Conservation (phyloP, 2,329 filamentous ascomycete genomes). For the Epichloe elymi region DNA sequence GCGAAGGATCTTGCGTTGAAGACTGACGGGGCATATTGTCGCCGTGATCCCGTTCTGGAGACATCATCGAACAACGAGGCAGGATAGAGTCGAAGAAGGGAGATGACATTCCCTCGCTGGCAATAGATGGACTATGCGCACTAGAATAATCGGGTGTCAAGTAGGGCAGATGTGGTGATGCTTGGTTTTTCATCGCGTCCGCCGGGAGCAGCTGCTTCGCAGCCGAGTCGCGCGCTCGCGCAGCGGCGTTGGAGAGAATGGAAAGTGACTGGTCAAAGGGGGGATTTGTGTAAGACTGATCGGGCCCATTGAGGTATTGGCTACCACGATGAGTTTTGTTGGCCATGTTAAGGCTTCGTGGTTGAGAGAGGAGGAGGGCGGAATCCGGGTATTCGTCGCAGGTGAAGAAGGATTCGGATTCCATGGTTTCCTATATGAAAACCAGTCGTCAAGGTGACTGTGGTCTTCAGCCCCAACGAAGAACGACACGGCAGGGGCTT, state of each 20-base stretch:
- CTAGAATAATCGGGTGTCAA: conserved; percentile 2
- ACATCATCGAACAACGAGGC: not conserved
- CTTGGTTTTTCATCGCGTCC: not conserved
- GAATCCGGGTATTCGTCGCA: not conserved
- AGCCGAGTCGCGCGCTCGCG: not conserved
- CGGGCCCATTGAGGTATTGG: not conserved
- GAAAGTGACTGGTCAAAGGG: not conserved
- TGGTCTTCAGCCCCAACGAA: not conserved
- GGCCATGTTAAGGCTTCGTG: too few species aligned
- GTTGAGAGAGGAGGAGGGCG: not conserved
- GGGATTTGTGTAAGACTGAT: not conserved
- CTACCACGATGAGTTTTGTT: not conserved
- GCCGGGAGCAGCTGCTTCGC: not conserved
- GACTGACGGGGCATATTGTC: not conserved
- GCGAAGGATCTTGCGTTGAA: not conserved
- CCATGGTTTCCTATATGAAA: not conserved
- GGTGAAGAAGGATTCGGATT: not conserved
- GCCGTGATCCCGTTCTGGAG: not conserved
- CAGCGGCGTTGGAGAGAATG: not conserved
- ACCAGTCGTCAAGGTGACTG: not conserved
- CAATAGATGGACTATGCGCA: conserved; percentile 5
- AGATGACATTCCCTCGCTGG: conserved; percentile 3
- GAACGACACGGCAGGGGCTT: not conserved
- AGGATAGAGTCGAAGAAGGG: not conserved
- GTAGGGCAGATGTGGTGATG: not conserved